Evolutionary conservation across 495 filamentous ascomycete species (phyloP).

Genomic region (Lindgomyces ingoldianus): DNA sequence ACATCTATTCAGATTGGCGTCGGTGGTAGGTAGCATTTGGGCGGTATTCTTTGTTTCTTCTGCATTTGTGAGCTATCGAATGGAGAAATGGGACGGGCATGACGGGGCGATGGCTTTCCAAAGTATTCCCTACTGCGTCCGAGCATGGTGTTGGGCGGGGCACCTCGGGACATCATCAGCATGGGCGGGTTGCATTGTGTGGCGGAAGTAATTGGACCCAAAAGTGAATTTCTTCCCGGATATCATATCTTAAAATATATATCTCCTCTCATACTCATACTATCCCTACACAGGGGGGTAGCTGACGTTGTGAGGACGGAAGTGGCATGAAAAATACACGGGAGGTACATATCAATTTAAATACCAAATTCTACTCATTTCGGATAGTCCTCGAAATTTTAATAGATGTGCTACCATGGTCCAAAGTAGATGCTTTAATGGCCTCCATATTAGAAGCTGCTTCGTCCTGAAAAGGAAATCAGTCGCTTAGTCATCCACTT

Average conservation of each 20-base stretch:
- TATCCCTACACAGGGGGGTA: too few relatives aligned
- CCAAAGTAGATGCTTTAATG: too few relatives aligned
- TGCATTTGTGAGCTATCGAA: slow-evolving; percentile 3
- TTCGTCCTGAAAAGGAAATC: background rate
- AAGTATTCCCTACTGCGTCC: slow-evolving; percentile 12
- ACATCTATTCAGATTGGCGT: slow-evolving; percentile 8
- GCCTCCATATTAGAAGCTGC: background rate
- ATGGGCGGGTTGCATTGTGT: slow-evolving; percentile 10
- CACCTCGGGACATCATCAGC: background rate
- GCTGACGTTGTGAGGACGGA: too few relatives aligned
- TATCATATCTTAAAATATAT: too few relatives aligned
- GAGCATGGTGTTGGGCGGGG: slow-evolving; percentile 25
- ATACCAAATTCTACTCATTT: too few relatives aligned
- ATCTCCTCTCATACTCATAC: too few relatives aligned
- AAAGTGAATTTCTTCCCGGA: background rate
- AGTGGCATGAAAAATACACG: background rate
- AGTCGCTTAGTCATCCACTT: slow-evolving; percentile 1
- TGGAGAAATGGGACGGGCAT: background rate
- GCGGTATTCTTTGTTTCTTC: background rate
- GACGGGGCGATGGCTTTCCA: background rate
- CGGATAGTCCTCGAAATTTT: too few relatives aligned
- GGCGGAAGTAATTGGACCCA: background rate
- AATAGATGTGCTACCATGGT: too few relatives aligned
- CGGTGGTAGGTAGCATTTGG: slow-evolving; percentile 6
- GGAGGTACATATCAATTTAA: background rate